phyloP scores from a whole-genome alignment of 2,329 filamentous ascomycete genomes.

The Tothia fuscella region DNA sequence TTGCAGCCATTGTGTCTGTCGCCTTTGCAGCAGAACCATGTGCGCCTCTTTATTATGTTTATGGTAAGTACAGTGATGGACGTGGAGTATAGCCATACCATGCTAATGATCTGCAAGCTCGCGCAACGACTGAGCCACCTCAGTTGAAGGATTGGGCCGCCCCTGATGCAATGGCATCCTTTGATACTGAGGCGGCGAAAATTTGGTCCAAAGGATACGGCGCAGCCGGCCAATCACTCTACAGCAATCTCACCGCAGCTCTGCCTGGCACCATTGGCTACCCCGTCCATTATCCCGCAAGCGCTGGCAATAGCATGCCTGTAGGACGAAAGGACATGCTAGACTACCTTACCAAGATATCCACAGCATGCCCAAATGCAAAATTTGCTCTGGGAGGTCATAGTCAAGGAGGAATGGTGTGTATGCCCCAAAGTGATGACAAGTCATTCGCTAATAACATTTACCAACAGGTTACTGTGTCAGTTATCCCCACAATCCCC shows the following conservation, averaged over 20 bases:
- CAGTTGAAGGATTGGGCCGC: neutral
- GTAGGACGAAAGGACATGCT: slow-evolving; percentile 7
- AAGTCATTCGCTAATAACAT: neutral
- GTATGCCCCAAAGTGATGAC: neutral
- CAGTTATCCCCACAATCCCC: slow-evolving; percentile 1
- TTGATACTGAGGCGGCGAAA: slow-evolving; percentile 4
- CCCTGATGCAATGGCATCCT: neutral
- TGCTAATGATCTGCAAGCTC: no score
- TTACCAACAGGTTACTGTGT: neutral
- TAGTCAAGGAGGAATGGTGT: slow-evolving; percentile 1
- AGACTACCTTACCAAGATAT: neutral
- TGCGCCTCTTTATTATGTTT: no score
- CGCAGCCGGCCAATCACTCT: slow-evolving; percentile 9
- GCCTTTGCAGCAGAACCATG: no score
- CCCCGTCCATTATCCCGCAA: slow-evolving; percentile 10
- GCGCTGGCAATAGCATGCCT: neutral
- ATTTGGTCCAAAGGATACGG: slow-evolving; percentile 9
- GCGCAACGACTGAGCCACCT: neutral
- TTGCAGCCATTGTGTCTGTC: no score
- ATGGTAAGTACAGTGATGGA: no score
- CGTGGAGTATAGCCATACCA: no score
- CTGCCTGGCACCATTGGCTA: slow-evolving; percentile 5
- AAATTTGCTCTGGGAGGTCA: slow-evolving; percentile 9
- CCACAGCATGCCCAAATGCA: slow-evolving; percentile 3
- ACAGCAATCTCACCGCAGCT: slow-evolving; percentile 5